Evolutionary conservation across 805 yeast species (phyloP).

Genomic region (Diddensiella santjacobensis): DNA sequence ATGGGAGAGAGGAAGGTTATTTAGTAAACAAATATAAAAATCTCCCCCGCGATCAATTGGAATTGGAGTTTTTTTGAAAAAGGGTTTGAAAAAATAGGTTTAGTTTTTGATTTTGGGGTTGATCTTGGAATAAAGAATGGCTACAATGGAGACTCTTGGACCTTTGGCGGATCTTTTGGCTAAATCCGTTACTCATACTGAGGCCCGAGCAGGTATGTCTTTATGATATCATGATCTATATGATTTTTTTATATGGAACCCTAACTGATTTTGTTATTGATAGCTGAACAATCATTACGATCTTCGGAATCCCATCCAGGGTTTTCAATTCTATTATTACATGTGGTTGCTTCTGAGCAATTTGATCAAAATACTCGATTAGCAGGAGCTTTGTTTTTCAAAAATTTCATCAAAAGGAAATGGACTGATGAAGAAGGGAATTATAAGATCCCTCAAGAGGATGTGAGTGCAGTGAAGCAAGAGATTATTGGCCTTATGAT

Average conservation of each 20-base stretch:
- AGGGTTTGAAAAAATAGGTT: too few species aligned
- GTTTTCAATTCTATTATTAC: constrained; percentile 70
- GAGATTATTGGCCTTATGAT: constrained; percentile 89
- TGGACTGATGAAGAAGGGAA: constrained; percentile 92
- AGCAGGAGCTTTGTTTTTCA: constrained; percentile 88
- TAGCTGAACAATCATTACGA: constrained; percentile 56
- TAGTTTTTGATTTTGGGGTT: too few species aligned
- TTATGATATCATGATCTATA: too few species aligned
- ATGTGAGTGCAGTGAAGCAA: constrained; percentile 62
- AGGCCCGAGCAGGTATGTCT: constrained; percentile 25
- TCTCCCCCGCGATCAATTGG: too few species aligned
- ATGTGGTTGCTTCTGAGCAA: constrained; percentile 64
- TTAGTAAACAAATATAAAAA: too few species aligned
- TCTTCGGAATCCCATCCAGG: constrained; percentile 64
- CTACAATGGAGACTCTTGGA: constrained; percentile 7
- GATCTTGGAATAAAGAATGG: too few species aligned
- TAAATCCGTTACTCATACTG: constrained; percentile 26
- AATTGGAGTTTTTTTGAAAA: too few species aligned
- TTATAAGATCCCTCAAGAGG: constrained; percentile 56
- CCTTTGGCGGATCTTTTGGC: constrained; percentile 29
- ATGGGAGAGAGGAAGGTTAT: too few species aligned
- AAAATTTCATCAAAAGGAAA: constrained; percentile 75
- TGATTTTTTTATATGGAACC: neutral
- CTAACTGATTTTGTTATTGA: neutral
- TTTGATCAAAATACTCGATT: constrained; percentile 58